phyloP scores from a whole-genome alignment of 495 filamentous ascomycete genomes.

The Mytilinidion resinicola region DNA sequence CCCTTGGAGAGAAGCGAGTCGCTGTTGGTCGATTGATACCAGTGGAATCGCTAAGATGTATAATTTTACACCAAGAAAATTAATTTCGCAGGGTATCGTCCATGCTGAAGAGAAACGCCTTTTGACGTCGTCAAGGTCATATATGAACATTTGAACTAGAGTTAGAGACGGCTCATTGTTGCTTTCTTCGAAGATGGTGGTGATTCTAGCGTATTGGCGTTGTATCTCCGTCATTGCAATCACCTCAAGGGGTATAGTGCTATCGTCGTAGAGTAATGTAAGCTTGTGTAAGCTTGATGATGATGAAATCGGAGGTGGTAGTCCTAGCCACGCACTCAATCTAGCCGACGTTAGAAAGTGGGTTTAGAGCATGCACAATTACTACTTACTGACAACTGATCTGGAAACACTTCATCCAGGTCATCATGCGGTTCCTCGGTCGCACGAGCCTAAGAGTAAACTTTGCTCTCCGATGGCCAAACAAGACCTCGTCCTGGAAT shows the following conservation, averaged over 20 bases:
- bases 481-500: constrained; percentile 7
- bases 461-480: constrained; percentile 3
- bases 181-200: neutral
- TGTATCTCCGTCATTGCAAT: constrained; percentile 11
- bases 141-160: neutral
- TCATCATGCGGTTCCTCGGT: neutral
- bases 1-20: neutral
- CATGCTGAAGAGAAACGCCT: neutral
- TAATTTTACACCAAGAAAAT: constrained; percentile 1
- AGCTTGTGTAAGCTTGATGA: constrained; percentile 1
- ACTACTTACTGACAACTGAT: neutral
- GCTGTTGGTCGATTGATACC: neutral
- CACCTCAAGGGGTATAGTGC: neutral
- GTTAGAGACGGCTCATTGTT: neutral
- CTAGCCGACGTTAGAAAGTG: neutral
- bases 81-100: neutral
- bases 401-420: constrained; percentile 17
- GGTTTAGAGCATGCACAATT: neutral
- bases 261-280: neutral
- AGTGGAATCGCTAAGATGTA: constrained; percentile 1
- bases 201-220: neutral
- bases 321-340: constrained; percentile 3
- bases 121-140: constrained; percentile 1
- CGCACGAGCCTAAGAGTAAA: neutral
- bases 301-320: constrained; percentile 1